Conservation (phyloP, 768 basidiomycete species). For the Mycena albidolilacea region DNA sequence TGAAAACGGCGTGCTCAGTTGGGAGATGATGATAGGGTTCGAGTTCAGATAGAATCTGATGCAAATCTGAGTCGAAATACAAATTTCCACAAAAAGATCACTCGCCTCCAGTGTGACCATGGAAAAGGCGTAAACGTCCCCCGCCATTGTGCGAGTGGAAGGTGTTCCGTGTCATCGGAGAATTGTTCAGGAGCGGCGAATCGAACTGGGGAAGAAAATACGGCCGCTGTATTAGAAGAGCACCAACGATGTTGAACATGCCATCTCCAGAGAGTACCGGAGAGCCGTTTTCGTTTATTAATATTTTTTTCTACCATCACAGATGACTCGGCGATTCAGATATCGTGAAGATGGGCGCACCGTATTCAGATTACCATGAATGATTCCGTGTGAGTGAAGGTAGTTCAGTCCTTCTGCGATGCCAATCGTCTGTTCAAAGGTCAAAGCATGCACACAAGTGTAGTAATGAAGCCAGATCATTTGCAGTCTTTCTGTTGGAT, state of each 20-base stretch:
- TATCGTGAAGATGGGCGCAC: background rate
- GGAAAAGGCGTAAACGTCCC: background rate
- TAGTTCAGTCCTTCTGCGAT: background rate
- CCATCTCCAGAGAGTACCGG: background rate
- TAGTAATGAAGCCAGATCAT: background rate
- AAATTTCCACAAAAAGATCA: no score
- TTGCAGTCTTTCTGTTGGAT: background rate
- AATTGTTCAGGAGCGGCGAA: background rate
- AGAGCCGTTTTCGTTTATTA: background rate
- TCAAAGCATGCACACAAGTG: background rate
- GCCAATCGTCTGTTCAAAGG: background rate
- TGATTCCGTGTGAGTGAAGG: background rate
- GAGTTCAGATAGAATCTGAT: background rate
- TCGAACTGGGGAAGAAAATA: background rate
- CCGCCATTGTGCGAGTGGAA: background rate
- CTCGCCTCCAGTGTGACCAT: background rate
- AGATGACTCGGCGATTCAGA: background rate
- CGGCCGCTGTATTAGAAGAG: background rate
- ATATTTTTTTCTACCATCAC: background rate
- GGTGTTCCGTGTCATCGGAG: background rate
- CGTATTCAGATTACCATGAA: background rate
- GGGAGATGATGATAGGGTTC: background rate
- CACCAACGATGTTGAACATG: background rate
- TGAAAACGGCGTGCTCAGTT: background rate
- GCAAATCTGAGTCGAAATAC: no score